Conservation (phyloP, 148 eudicot species). For the Cornus florida region DNA sequence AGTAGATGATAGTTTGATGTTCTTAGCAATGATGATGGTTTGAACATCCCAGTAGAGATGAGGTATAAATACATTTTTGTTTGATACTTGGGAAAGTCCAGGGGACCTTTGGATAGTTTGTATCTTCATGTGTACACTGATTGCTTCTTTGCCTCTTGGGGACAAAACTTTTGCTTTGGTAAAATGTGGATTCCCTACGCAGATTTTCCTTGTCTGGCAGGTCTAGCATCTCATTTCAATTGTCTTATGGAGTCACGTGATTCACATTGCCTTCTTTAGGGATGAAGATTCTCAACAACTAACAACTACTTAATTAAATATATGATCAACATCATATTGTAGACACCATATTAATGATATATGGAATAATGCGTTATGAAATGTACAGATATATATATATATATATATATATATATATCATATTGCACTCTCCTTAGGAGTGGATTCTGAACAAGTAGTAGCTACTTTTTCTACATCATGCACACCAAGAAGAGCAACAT, state of each 20-base stretch:
- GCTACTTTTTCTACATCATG: slow-evolving; percentile 8
- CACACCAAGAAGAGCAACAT: neutral
- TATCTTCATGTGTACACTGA: neutral
- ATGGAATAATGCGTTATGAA: no score
- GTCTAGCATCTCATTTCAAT: slow-evolving; percentile 16
- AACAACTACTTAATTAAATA: no score
- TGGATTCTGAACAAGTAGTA: neutral
- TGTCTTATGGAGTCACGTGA: neutral
- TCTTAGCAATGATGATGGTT: neutral
- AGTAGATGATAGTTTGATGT: neutral
- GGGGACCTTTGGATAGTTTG: neutral
- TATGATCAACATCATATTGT: no score
- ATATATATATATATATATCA: no score
- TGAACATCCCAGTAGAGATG: neutral
- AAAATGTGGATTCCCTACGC: neutral
- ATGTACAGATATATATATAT: neutral
- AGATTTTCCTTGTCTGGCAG: slow-evolving; percentile 10
- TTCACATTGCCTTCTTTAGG: neutral
- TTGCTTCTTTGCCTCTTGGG: slow-evolving; percentile 6
- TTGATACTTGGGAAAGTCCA: slow-evolving; percentile 36
- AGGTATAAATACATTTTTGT: slow-evolving; percentile 22
- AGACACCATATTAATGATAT: no score
- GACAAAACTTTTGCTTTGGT: neutral
- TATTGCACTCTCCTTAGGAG: neutral
- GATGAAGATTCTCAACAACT: no score